phyloP scores from a whole-genome alignment of 345 rosid genomes.

The Sonneratia alba region DNA sequence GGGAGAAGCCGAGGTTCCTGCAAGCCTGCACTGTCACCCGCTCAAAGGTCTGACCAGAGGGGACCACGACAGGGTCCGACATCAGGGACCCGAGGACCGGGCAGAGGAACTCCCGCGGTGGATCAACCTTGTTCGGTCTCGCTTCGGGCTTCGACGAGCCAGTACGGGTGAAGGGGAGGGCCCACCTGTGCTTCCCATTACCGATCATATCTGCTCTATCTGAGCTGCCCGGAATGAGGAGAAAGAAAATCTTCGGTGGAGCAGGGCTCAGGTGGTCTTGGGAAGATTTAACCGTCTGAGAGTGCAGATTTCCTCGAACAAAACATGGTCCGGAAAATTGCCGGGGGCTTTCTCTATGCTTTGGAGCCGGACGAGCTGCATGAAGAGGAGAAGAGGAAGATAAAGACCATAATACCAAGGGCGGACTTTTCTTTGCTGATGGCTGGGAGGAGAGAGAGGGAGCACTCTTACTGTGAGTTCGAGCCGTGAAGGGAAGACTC shows the following conservation, averaged over 20 bases:
- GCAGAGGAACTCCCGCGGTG: slow-evolving; percentile 14
- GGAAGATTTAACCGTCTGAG: neutral
- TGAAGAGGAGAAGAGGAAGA: no score
- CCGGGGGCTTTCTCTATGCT: neutral
- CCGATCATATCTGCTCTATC: slow-evolving; percentile 4
- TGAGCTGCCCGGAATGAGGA: neutral
- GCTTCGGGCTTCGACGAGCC: slow-evolving; percentile 4
- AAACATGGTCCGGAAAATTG: neutral
- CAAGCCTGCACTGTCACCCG: neutral
- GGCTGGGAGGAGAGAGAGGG: neutral
- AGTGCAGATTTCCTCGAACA: neutral
- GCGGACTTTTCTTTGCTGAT: no score
- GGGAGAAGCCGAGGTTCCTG: neutral
- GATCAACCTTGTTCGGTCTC: slow-evolving; percentile 2
- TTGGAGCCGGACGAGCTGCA: no score
- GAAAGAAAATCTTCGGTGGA: no score
- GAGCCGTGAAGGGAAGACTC: no score
- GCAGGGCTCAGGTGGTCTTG: neutral
- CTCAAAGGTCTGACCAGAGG: slow-evolving; percentile 11
- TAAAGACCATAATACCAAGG: neutral
- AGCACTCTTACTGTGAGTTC: no score
- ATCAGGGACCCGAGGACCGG: neutral
- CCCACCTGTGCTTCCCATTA: slow-evolving; percentile 10
- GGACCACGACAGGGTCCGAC: neutral
- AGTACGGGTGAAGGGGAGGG: neutral